Evolutionary conservation across 345 rosid species (phyloP), one percentile per base, ranked within the genome.

Genomic region (Dimocarpus longan): DNA sequence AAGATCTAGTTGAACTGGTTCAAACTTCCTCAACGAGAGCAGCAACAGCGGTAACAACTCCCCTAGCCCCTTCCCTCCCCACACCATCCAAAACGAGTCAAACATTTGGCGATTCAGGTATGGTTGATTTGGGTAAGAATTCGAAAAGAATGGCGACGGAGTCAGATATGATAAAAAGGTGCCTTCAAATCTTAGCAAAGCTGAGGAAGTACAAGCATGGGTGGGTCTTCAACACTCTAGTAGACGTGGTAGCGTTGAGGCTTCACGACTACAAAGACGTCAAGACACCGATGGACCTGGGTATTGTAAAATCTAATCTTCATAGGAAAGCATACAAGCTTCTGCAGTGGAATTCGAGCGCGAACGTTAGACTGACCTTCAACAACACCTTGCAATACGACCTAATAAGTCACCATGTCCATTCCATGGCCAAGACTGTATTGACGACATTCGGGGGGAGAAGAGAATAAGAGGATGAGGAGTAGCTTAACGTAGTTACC

Each of bases 271-370:
- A 88, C 72, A 66, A 77, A 21, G 85, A 71, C 26, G 83, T 90
- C 68, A 83, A 87, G 81, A 67, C 70, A 40, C 90, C 93, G 13
- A 88, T 90, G 93, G 93, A 90, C 78, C 82, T 90, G 19, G 90
- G 88, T 19, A 82, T 91, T 1, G 80, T 88, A 37, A 86, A 76
- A 80, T 71, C 70, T 24, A 90, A 83, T 70, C 60, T 88, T 6
- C 73, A 39, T 5, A 79, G 66, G 39, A 75, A 81, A 39, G 1
- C 21, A 5, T 88, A 87, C 77, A 68, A 68, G 13, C n/a, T n/a
- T 75, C 80, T 9, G 89, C 89, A 1, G 44, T 43, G 28, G 91
- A 87, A 4, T 90, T 90, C 67, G 82, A 83, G 1, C n/a, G 79
- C 81, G 0, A 89, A 90, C 39, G 93, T 88, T 66, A 80, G 86